These are phyloP conservation scores for Fusarium cicatricum DNA, from an alignment of 2,329 filamentous ascomycete species.

Conservation along the genomic window DNA sequence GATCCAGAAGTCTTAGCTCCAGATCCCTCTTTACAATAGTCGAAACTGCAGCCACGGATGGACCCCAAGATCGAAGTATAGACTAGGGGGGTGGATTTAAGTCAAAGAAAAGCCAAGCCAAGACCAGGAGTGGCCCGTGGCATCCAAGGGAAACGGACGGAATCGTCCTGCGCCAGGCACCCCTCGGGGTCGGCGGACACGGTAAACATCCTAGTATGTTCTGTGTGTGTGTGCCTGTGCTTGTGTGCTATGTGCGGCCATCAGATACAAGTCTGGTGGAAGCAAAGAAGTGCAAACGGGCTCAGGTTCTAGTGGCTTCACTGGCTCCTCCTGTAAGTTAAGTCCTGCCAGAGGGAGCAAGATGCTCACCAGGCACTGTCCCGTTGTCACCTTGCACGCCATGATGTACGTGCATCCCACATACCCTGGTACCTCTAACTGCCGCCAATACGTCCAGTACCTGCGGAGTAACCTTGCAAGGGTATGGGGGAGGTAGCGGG, in stretches of 20 bases:
- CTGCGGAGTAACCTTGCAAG: constrained; percentile 26
- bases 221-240: constrained; percentile 38
- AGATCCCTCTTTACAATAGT: constrained; percentile 30
- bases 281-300: constrained; percentile 29
- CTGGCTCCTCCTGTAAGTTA: constrained; percentile 14
- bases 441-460: constrained; percentile 21
- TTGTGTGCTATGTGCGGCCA: constrained; percentile 30
- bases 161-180: constrained; percentile 25
- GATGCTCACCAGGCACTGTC: constrained; percentile 16
- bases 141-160: constrained; percentile 30
- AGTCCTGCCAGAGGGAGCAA: constrained; percentile 8
- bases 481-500: constrained; percentile 10
- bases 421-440: constrained; percentile 22
- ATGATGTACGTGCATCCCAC: constrained; percentile 20
- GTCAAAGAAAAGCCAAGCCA: constrained; percentile 21
- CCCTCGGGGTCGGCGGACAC: constrained; percentile 26
- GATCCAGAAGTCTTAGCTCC: constrained; percentile 29
- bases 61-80: constrained; percentile 26
- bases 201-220: constrained; percentile 34
- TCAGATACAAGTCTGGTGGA: constrained; percentile 27
- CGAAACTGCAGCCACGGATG: constrained; percentile 26
- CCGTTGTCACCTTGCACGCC: constrained; percentile 14
- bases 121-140: constrained; percentile 23
- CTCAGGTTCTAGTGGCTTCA: constrained; percentile 18
- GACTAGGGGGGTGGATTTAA: constrained; percentile 32